phyloP scores from a whole-genome alignment of 2,329 filamentous ascomycete species.

The Knufia fluminis region DNA sequence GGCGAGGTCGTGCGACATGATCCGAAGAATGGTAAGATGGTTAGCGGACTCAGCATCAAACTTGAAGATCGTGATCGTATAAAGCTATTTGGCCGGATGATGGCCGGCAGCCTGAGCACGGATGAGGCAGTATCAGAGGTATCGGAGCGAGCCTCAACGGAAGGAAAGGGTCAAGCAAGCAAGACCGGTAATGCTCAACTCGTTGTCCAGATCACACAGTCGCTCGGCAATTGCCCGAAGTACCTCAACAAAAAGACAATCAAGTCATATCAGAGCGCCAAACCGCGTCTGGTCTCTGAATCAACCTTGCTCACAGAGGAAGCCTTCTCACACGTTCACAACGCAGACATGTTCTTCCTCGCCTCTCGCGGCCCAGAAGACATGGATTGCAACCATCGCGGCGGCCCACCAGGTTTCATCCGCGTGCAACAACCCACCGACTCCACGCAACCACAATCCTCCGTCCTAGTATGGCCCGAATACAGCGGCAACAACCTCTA shows the following conservation, averaged over 20 bases:
- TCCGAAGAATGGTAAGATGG: conserved; percentile 37
- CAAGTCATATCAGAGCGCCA: conserved; percentile 39
- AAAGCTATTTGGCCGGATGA: conserved; percentile 62
- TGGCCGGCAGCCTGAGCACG: conserved; percentile 50
- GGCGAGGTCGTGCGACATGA: conserved; percentile 37
- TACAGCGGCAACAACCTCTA: conserved; percentile 79
- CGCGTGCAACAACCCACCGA: conserved; percentile 39
- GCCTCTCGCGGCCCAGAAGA: conserved; percentile 53
- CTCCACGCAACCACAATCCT: conserved; percentile 41
- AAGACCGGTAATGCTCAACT: conserved; percentile 43
- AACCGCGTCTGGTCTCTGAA: conserved; percentile 44
- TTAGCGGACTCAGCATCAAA: conserved; percentile 55
- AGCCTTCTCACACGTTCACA: conserved; percentile 51
- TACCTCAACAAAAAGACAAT: conserved; percentile 71
- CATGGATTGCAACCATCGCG: conserved; percentile 80
- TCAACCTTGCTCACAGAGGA: conserved; percentile 41
- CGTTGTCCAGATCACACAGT: conserved; percentile 60
- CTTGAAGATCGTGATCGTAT: conserved; percentile 60
- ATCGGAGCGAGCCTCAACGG: conserved; percentile 11
- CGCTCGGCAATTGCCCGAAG: conserved; percentile 52
- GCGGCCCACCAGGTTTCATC: conserved; percentile 65
- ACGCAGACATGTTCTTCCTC: conserved; percentile 70
- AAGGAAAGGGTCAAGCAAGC: conserved; percentile 9
- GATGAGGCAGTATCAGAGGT: conserved; percentile 23
- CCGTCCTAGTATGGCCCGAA: conserved; percentile 64